Conservation (phyloP, 1,284 basidiomycete species). For the Chondrostereum purpureum region DNA sequence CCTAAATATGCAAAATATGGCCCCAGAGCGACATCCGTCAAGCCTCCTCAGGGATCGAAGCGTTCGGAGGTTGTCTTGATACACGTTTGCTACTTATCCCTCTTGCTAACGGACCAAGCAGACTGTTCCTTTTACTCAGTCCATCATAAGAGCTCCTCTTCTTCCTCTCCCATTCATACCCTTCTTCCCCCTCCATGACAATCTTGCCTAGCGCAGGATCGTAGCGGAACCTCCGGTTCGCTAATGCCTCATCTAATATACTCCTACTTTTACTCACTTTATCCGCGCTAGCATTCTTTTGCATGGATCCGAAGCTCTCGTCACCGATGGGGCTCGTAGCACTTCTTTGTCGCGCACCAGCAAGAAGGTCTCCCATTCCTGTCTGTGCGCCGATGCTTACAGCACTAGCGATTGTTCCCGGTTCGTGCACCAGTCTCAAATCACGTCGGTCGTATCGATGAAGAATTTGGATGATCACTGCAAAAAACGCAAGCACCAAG, state of each 20-base stretch:
- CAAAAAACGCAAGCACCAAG: constrained; percentile 36
- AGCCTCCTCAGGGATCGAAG: not conserved
- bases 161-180: constrained; percentile 27
- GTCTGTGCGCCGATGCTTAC: constrained; percentile 46
- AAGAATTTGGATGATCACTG: constrained; percentile 35
- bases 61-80: not conserved
- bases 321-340: not conserved
- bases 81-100: not conserved
- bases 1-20: too few relatives aligned
- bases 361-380: constrained; percentile 36
- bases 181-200: constrained; percentile 43
- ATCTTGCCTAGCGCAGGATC: constrained; percentile 41
- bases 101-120: not conserved
- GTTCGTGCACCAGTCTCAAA: constrained; percentile 37
- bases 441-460: constrained; percentile 36
- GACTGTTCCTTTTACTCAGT: not conserved
- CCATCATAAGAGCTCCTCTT: not conserved
- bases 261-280: constrained; percentile 20
- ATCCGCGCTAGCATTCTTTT: not conserved
- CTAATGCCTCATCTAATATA: constrained; percentile 33
- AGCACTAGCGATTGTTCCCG: constrained; percentile 49
- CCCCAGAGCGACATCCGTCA: too few relatives aligned
- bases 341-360: constrained; percentile 21
- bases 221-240: constrained; percentile 40
- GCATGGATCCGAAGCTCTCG: not conserved